phyloP scores from a whole-genome alignment of 23 red algal genomes.

The Porphyridium purpureum region DNA sequence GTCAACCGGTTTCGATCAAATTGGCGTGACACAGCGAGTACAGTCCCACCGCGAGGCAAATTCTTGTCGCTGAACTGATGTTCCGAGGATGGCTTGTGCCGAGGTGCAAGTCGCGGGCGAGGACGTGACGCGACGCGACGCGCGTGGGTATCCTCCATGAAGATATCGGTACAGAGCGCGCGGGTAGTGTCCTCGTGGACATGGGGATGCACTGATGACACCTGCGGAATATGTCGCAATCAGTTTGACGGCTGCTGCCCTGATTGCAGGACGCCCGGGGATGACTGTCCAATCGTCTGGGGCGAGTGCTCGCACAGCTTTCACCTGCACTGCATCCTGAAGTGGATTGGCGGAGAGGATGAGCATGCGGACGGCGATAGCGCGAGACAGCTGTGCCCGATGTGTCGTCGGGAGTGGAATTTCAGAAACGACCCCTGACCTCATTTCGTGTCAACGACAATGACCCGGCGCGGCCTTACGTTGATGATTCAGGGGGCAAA shows the following conservation, averaged over 20 bases:
- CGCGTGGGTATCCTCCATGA: constrained; percentile 28
- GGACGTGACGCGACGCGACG: too few relatives aligned
- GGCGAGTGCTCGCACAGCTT: constrained; percentile 77
- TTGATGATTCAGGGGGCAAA: too few relatives aligned
- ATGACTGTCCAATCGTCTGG: constrained; percentile 65
- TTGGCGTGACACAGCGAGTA: too few relatives aligned
- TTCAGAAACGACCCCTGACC: constrained; percentile 14
- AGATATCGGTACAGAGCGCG: constrained; percentile 22
- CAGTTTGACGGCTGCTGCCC: constrained; percentile 80
- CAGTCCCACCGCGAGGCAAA: too few relatives aligned
- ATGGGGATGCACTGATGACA: constrained; percentile 71
- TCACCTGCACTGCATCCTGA: constrained; percentile 84
- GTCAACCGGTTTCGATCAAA: too few relatives aligned
- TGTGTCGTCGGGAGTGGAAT: constrained; percentile 80
- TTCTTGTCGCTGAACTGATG: too few relatives aligned
- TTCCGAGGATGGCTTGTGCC: too few relatives aligned
- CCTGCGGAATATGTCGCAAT: constrained; percentile 81
- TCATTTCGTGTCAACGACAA: not conserved
- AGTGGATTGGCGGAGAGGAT: constrained; percentile 53
- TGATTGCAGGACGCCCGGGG: constrained; percentile 66
- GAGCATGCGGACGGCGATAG: constrained; percentile 7
- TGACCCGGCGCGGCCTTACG: too few relatives aligned
- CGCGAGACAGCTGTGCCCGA: constrained; percentile 46
- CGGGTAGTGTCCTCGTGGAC: constrained; percentile 78
- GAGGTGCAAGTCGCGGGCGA: too few relatives aligned